phyloP scores from a whole-genome alignment of 768 basidiomycete species.

The Tulasnella sp. region DNA sequence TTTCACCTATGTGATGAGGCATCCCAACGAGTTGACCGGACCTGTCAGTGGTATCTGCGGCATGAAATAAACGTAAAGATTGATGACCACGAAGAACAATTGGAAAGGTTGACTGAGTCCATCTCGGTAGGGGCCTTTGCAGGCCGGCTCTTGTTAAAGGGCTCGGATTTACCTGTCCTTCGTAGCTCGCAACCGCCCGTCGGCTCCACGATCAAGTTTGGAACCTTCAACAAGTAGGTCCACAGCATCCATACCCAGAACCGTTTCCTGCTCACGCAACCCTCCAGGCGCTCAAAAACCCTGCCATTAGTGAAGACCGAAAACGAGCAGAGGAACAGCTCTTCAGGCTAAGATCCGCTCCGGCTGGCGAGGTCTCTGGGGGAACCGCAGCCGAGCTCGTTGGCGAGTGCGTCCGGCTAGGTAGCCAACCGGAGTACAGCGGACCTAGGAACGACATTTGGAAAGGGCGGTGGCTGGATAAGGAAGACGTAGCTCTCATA shows the following conservation, averaged over 20 bases:
- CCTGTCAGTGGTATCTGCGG: no score
- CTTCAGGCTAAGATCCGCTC: not conserved
- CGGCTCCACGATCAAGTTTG: not conserved
- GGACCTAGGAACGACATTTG: conserved; percentile 13
- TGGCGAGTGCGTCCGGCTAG: not conserved
- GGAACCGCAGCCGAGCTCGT: not conserved
- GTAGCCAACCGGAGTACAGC: not conserved
- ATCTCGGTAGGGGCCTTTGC: no score
- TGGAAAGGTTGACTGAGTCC: no score
- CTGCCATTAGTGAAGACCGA: no score
- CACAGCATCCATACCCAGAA: no score
- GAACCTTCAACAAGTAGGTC: not conserved
- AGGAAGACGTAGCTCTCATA: conserved; percentile 13
- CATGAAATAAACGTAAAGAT: no score
- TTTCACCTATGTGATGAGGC: not conserved
- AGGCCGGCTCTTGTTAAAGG: not conserved
- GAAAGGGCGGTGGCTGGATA: conserved; percentile 21
- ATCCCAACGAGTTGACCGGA: no score
- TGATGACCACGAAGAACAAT: no score
- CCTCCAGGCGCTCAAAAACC: no score
- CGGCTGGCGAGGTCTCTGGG: not conserved
- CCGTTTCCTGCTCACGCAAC: no score
- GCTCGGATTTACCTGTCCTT: not conserved
- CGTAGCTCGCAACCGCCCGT: not conserved
- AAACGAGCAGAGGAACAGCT: not conserved